Percentiles rank a stretch among this genome's conserved stretches.
Evolutionary conservation across 495 filamentous ascomycete genomes (phyloP).

Genomic region (Aspergillus coremiiformis): DNA sequence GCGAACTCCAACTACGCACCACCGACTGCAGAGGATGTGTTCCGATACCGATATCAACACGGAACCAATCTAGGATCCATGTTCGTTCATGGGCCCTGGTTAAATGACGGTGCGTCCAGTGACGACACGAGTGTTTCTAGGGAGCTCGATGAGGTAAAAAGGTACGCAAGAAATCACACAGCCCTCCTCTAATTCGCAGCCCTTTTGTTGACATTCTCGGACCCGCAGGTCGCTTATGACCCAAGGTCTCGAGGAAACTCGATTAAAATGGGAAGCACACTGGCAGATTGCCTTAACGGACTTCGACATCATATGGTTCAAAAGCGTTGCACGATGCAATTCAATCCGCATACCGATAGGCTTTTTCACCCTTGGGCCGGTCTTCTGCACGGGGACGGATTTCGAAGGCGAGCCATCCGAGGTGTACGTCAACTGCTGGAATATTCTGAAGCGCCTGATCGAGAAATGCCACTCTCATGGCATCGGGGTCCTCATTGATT

Average conservation of each 20-base stretch:
- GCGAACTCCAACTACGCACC: conserved; percentile 4
- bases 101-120: conserved; percentile 36
- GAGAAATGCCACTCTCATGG: conserved; percentile 30
- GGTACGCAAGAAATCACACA: too few relatives aligned
- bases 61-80: conserved; percentile 49
- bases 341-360: conserved; percentile 51
- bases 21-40: conserved; percentile 36
- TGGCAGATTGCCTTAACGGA: conserved; percentile 41
- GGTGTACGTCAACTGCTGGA: conserved; percentile 47
- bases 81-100: conserved; percentile 51
- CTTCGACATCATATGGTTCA: conserved; percentile 40
- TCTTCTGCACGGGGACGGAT: conserved; percentile 39
- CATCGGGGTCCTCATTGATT: conserved; percentile 47
- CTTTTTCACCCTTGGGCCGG: conserved; percentile 44
- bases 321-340: conserved; percentile 37
- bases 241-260: conserved; percentile 38
- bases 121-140: conserved; percentile 21
- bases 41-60: conserved; percentile 49
- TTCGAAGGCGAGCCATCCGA: conserved; percentile 32
- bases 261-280: conserved; percentile 41
- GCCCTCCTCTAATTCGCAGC: too few relatives aligned
- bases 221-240: conserved; percentile 26
- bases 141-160: conserved; percentile 35
- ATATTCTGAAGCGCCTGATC: conserved; percentile 32
- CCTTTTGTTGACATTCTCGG: not conserved